Evolutionary conservation across 129 eudicot genomes (phyloP), one percentile per base, ranked within the genome.

Genomic region (Calendula officinalis): DNA sequence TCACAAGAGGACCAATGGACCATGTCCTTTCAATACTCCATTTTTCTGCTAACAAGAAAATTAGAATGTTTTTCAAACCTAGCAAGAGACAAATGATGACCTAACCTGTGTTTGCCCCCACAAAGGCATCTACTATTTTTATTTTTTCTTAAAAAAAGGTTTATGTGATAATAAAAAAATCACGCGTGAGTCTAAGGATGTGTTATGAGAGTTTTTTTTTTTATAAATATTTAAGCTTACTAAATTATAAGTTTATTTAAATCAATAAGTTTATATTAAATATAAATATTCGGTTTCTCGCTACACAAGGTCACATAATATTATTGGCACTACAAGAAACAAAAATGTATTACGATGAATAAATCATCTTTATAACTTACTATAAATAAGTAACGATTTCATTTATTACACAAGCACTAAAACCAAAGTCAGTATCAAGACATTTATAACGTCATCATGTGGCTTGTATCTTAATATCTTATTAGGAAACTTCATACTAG

Each of bases 51-150:
- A 22, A 55, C 60, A 56, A 73, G 67, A 64, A 66, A 61, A 8
- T 60, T 43, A 65, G 52, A 66, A 74, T 73, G 78, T 57, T 74
- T 74, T 17, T 47, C 0, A 41, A 71, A 14, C 49, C 5, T 59
- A 3, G 70, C 37, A 72, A 52, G 49, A 63, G 77, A 72, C 69
- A 71, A 64, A 72, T 58, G 55, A 72, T 16, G 8, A 65, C 72
- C 66, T 64, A 64, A 72, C 77, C 44, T 56, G 51, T 56, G 50
- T 73, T 64, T 73, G 65, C 54, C 73, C 70, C 73, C 72, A 56
- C 73, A 68, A 68, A 56, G 36, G 65, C 56, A 35, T 68, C 56
- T 43, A 30, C 30, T 22, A 56, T 13, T 6, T 3, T 9, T 44
- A 30, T 7, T 33, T 32, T 41, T 33, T 32, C 3, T 47, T n/a